Evolutionary conservation across 108 stramenopile genomes (phyloP).

Genomic region (Stephanodiscus minutulus): DNA sequence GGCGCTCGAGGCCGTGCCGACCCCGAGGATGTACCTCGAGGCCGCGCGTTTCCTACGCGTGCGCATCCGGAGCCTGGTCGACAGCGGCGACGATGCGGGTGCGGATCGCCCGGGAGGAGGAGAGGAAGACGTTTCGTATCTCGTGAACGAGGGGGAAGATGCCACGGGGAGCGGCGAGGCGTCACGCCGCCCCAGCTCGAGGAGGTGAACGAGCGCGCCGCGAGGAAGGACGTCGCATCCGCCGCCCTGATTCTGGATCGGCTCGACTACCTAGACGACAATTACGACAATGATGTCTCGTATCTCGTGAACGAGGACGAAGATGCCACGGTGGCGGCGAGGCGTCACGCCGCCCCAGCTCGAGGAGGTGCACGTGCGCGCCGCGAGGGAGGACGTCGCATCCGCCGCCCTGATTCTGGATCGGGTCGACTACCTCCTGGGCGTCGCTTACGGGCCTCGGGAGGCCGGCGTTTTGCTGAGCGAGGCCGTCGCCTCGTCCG

Average conservation of each 20-base stretch:
- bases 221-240: slow-evolving; percentile 29
- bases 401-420: slow-evolving; percentile 61
- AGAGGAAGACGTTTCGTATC: slow-evolving; percentile 21
- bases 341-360: slow-evolving; percentile 36
- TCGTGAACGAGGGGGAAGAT: slow-evolving; percentile 24
- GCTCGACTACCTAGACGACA: slow-evolving; percentile 58
- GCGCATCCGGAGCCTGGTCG: slow-evolving; percentile 32
- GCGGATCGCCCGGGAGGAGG: slow-evolving; percentile 10
- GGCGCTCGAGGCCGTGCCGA: slow-evolving; percentile 58
- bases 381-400: slow-evolving; percentile 17
- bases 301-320: slow-evolving; percentile 29
- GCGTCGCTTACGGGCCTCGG: slow-evolving; percentile 14
- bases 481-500: slow-evolving; percentile 18
- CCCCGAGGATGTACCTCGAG: slow-evolving; percentile 68
- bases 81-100: not conserved
- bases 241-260: slow-evolving; percentile 59
- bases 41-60: slow-evolving; percentile 53
- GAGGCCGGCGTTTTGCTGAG: slow-evolving; percentile 46
- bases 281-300: no score
- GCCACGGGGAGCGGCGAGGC: slow-evolving; percentile 20
- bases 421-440: slow-evolving; percentile 57
- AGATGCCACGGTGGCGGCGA: slow-evolving; percentile 19
- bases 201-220: slow-evolving; percentile 28
- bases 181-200: slow-evolving; percentile 38
- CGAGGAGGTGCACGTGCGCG: slow-evolving; percentile 30